These are phyloP conservation scores for Colletotrichum sp. DNA, from an alignment of 2,329 filamentous ascomycete species.

Conservation along the genomic window DNA sequence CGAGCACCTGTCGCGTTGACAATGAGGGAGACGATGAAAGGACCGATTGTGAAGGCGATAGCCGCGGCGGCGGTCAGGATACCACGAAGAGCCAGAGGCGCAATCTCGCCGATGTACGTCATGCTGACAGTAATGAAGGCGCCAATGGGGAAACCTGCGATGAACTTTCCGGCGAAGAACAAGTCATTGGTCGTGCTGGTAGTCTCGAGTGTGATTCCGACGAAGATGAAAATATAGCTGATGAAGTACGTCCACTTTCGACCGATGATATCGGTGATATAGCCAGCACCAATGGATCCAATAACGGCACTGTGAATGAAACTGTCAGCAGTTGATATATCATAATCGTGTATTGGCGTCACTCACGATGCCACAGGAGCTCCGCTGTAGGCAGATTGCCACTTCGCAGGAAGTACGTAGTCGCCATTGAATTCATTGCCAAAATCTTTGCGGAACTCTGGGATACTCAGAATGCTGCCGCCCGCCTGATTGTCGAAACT, in stretches of 20 bases:
- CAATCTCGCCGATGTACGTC: constrained; percentile 34
- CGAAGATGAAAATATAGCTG: constrained; percentile 38
- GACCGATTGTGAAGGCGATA: constrained; percentile 28
- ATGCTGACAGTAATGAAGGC: constrained; percentile 28
- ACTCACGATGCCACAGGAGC: constrained; percentile 41
- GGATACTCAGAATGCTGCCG: constrained; percentile 44
- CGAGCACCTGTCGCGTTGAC: constrained; percentile 30
- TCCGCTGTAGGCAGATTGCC: constrained; percentile 48
- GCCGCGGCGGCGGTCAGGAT: constrained; percentile 30
- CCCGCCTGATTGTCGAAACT: constrained; percentile 46
- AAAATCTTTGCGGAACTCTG: constrained; percentile 48
- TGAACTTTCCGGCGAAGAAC: constrained; percentile 46
- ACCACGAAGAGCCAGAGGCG: constrained; percentile 30
- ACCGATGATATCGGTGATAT: constrained; percentile 11
- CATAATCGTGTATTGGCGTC: not conserved
- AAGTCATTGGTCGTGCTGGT: constrained; percentile 33
- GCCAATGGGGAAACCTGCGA: constrained; percentile 42
- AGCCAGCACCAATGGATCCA: constrained; percentile 15
- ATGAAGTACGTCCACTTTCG: constrained; percentile 29
- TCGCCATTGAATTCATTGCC: constrained; percentile 35
- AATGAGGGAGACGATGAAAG: constrained; percentile 33
- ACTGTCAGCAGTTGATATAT: not conserved
- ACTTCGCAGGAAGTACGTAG: constrained; percentile 44
- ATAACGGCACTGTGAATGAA: constrained; percentile 15
- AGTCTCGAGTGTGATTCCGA: constrained; percentile 40